Conservation (phyloP, 495 filamentous ascomycete species). For the Articulospora tetracladia region DNA sequence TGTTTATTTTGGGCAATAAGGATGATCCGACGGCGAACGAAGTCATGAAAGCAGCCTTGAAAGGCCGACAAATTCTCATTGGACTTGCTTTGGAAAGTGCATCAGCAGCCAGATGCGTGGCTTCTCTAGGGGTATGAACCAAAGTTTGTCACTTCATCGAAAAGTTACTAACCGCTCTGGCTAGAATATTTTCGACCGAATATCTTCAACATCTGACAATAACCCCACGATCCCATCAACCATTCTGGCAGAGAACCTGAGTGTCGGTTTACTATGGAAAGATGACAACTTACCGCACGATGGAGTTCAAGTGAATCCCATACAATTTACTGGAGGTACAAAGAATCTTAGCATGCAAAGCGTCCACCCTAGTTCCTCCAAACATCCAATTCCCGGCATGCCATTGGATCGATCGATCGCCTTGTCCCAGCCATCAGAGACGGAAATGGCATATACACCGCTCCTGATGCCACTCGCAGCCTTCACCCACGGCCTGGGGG, state of each 20-base stretch:
- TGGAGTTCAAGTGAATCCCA: too few species aligned
- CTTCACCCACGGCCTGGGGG: background rate
- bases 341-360: too few species aligned
- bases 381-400: too few species aligned
- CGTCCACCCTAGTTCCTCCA: too few species aligned
- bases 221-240: background rate
- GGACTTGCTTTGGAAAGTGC: background rate
- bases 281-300: too few species aligned
- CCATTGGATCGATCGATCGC: too few species aligned
- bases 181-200: background rate
- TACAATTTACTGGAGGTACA: too few species aligned
- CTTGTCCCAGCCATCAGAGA: background rate
- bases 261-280: too few species aligned
- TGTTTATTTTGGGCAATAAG: background rate
- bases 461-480: background rate
- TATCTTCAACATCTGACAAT: background rate
- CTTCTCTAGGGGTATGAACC: conserved; percentile 1
- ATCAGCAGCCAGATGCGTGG: background rate
- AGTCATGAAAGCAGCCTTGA: background rate
- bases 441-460: background rate
- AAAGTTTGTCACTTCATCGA: background rate
- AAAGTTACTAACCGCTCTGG: background rate
- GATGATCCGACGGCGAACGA: background rate
- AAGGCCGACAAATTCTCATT: background rate
- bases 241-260: too few species aligned